Evolutionary conservation across 805 yeast genomes (phyloP), one percentile per base, ranked within the genome.

Genomic region (Suhomyces sp.): DNA sequence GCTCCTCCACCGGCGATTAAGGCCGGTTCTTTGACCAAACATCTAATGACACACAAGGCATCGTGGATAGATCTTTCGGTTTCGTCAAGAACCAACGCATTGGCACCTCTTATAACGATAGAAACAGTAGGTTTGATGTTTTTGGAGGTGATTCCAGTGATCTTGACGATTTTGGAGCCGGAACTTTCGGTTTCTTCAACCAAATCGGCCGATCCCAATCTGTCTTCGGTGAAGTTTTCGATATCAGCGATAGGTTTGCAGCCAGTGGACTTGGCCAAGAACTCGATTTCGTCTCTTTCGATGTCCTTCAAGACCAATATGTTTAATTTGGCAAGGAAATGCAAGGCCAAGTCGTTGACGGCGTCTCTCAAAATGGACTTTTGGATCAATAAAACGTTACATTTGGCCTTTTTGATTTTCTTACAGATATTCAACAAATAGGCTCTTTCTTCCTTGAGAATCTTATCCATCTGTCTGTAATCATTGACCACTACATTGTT

Each of bases 1-100:
- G 99, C 98, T 62, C 98, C 99, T 57, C 99, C 99, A 62, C 99
- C 99, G 12, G 98, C 97, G 73, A 94, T 91, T 65, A 88, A 76
- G 1, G 92, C 96, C 64, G 82, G 86, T 67, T 89, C 90, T 66
- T 90, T 89, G 24, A 91, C 96, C 51, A 90, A 77, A 72, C 97
- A 87, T 67, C 96, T 76, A 56, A 87, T 78, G 51, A 93, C 99
- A 80, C 99, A 94, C 52, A 94, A 79, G 0, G 99, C 98, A 71
- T 94, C 99, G 65, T 94, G 99, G 57, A 94, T 76, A 3, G 98
- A 92, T 73, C 99, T 86, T 68, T 94, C 99, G 37, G 98, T 85
- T 75, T 94, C 99, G 71, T 94, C 99, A 53, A 94, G 76, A 48
- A 93, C 86, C 74, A 90, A 81, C 56, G 79, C 79, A 70, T 94